Percentiles rank a stretch among this genome's conserved stretches.
Conservation (phyloP, 805 yeast species). For the Barnettozyma siamensis region DNA sequence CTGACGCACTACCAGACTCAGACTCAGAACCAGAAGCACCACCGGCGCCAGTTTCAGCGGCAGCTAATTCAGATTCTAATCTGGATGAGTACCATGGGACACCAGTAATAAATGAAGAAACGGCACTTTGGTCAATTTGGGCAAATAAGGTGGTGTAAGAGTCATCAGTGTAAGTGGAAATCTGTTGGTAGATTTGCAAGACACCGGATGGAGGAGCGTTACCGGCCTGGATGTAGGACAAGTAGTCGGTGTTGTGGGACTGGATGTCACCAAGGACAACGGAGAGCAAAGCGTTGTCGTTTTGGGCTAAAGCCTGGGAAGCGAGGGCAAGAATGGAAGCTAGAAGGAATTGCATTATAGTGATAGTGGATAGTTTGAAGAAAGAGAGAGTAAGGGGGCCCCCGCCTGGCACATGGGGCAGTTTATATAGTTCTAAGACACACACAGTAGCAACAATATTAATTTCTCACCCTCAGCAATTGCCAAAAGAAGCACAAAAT, state of each 20-base stretch:
- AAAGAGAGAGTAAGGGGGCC: too few species aligned
- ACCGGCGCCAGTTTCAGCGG: slow-evolving; percentile 11
- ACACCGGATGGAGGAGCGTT: slow-evolving; percentile 27
- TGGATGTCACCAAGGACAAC: slow-evolving; percentile 16
- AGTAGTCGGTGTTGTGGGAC: slow-evolving; percentile 17
- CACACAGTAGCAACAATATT: too few species aligned
- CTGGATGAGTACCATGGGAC: slow-evolving; percentile 29
- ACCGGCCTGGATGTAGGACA: slow-evolving; percentile 18
- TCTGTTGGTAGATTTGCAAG: slow-evolving; percentile 23
- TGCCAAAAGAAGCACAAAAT: too few species aligned
- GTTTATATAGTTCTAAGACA: too few species aligned
- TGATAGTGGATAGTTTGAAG: not conserved
- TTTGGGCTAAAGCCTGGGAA: slow-evolving; percentile 5
- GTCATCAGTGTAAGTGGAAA: slow-evolving; percentile 29
- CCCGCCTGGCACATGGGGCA: too few species aligned
- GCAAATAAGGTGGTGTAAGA: slow-evolving; percentile 28
- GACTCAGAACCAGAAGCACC: slow-evolving; percentile 1
- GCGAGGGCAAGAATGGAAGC: slow-evolving; percentile 7
- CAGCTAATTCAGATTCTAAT: slow-evolving; percentile 13
- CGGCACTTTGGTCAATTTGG: slow-evolving; percentile 22
- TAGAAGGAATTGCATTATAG: slow-evolving; percentile 7
- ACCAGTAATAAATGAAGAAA: slow-evolving; percentile 25
- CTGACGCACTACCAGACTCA: slow-evolving; percentile 3
- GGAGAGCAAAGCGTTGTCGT: slow-evolving; percentile 1
- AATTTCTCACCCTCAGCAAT: too few species aligned